Evolutionary conservation across 805 yeast genomes (phyloP).

Genomic region (Candida xiaguanensis): DNA sequence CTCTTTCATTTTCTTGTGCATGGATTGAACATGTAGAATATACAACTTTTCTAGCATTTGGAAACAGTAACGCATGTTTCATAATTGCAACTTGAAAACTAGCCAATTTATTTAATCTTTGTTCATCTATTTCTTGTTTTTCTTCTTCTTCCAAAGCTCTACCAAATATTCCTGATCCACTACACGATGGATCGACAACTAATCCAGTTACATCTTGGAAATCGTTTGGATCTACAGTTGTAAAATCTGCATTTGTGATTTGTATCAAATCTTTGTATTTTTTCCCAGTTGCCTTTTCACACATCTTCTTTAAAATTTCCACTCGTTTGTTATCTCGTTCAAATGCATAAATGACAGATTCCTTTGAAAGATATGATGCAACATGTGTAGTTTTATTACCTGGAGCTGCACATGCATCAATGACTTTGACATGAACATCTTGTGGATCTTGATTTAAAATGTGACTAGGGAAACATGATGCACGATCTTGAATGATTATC

Average conservation of each 20-base stretch:
- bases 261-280: conserved; percentile 35
- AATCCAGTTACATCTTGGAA: conserved; percentile 70
- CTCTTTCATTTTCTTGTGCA: conserved; percentile 90
- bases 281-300: conserved; percentile 56
- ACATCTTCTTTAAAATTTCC: conserved; percentile 69
- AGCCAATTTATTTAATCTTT: conserved; percentile 68
- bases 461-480: conserved; percentile 93
- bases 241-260: conserved; percentile 62
- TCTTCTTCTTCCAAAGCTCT: conserved; percentile 56
- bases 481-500: conserved; percentile 90
- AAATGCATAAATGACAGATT: conserved; percentile 66
- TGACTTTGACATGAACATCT: conserved; percentile 53
- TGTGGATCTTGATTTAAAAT: conserved; percentile 57
- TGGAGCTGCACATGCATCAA: conserved; percentile 97
- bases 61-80: conserved; percentile 82
- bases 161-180: conserved; percentile 98
- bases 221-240: conserved; percentile 53
- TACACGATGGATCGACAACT: conserved; percentile 94
- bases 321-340: conserved; percentile 80
- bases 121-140: conserved; percentile 48
- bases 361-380: conserved; percentile 56
- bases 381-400: conserved; percentile 96
- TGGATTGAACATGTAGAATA: conserved; percentile 96
- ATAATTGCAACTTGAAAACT: conserved; percentile 86
- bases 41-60: conserved; percentile 71